Conservation (phyloP, 352 stramenopile species). For the Peronospora farinosa region DNA sequence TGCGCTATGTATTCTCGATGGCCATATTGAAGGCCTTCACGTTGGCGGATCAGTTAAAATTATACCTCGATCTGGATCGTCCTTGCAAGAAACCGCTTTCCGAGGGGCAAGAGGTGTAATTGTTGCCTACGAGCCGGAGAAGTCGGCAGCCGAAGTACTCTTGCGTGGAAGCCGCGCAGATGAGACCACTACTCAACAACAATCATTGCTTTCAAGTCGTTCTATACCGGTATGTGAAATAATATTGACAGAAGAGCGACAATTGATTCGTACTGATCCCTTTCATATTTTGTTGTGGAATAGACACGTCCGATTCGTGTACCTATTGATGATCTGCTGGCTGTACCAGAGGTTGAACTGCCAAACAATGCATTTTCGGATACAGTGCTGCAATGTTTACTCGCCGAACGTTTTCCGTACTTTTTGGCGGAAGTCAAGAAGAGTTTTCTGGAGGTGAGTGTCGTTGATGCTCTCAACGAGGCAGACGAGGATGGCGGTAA, state of each 20-base stretch:
- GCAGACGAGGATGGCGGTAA: constrained; percentile 26
- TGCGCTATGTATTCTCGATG: constrained; percentile 74
- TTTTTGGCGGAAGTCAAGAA: constrained; percentile 78
- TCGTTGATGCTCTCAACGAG: constrained; percentile 36
- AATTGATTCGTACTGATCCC: constrained; percentile 3
- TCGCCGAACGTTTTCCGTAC: constrained; percentile 67
- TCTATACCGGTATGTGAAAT: constrained; percentile 40
- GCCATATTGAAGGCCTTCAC: constrained; percentile 77
- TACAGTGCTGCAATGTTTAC: constrained; percentile 52
- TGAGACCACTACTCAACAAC: constrained; percentile 35
- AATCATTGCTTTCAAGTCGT: constrained; percentile 22
- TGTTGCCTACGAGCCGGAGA: constrained; percentile 74
- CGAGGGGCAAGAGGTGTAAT: constrained; percentile 66
- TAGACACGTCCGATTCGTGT: constrained; percentile 76
- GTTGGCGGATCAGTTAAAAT: constrained; percentile 82
- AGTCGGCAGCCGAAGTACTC: constrained; percentile 75
- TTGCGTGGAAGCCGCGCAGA: constrained; percentile 39
- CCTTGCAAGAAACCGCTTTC: constrained; percentile 70
- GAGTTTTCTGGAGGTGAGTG: constrained; percentile 52
- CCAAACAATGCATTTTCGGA: constrained; percentile 62
- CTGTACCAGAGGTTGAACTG: constrained; percentile 70
- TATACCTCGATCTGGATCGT: constrained; percentile 59
- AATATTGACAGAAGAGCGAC: not conserved
- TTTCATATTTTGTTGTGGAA: constrained; percentile 5
- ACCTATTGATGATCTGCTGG: constrained; percentile 74